Evolutionary conservation across 345 rosid genomes (phyloP), one percentile per base, ranked within the genome.

Genomic region (Heritiera littoralis): DNA sequence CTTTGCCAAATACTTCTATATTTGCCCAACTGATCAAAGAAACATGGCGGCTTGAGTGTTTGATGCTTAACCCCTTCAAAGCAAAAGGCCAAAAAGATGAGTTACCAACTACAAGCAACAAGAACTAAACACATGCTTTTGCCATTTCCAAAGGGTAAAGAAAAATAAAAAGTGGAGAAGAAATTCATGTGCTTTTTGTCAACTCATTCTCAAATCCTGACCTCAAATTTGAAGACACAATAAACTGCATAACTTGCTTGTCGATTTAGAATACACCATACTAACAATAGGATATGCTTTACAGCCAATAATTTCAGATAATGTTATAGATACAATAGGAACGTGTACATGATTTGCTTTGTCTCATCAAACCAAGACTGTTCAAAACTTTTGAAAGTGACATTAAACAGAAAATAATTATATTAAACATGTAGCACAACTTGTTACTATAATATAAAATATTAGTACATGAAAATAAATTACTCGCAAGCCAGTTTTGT

Each of bases 401-500:
- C 55, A 52, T 20, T 64, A 72, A 20, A 32, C 35, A 23, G 12
- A 77, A 56, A 78, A 73, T 63, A 80, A 77, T 68, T 51, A 78
- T 67, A 84, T 73, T 67, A 74, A 77, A 81, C 82, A 76, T 81
- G 76, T 66, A 58, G 28, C 48, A 14, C 2, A 76, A 72, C 79
- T 43, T 77, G 66, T 41, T 46, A 67, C n/a, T n/a, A 52, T 40
- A 56, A 77, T 55, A 68, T 12, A 30, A 30, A 49, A 55, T 71
- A 75, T 23, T 23, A 45, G 15, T 72, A 72, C 51, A 35, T 63
- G 32, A 28, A 68, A 80, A 77, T 41, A 65, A 78, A 41, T 79
- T 84, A 95, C 90, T 95, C 97, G 69, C 99, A 95, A 2, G 99
- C 99, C 79, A 93, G 85, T 82, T 95, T 93, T 15, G 99, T 95